Conservation (phyloP, 768 basidiomycete species). For the Clathrus columnatus region DNA sequence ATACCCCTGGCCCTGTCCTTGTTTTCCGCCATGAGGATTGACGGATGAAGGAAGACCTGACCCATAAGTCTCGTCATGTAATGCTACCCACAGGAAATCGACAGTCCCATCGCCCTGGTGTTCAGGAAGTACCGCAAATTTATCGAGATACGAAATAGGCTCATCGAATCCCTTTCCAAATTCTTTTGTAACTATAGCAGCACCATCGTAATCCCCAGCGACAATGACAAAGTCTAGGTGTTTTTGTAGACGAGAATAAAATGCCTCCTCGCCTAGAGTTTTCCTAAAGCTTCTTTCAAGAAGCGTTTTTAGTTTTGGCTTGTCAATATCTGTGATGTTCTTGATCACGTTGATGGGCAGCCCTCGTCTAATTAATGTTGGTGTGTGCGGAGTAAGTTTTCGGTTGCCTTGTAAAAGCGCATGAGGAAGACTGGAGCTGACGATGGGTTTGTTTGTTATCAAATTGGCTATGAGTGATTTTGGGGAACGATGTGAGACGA, state of each 20-base stretch:
- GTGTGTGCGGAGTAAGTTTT: conserved; percentile 81
- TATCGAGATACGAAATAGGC: conserved; percentile 84
- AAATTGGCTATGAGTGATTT: conserved; percentile 94
- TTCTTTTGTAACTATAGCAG: conserved; percentile 81
- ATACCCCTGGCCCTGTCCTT: conserved; percentile 80
- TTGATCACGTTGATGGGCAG: conserved; percentile 79
- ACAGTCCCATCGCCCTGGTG: conserved; percentile 98
- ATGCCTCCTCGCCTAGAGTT: conserved; percentile 59
- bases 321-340: conserved; percentile 60
- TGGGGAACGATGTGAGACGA: conserved; percentile 96
- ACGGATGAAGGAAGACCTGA: conserved; percentile 88
- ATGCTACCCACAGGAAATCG: conserved; percentile 97
- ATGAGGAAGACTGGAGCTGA: conserved; percentile 91
- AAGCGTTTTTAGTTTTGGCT: conserved; percentile 61
- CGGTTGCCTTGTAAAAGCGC: conserved; percentile 83
- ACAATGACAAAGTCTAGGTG: conserved; percentile 87
- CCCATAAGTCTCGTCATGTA: conserved; percentile 97
- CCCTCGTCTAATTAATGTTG: conserved; percentile 86
- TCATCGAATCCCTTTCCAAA: not conserved
- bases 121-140: conserved; percentile 91
- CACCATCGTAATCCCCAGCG: conserved; percentile 92
- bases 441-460: conserved; percentile 95
- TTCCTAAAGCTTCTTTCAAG: conserved; percentile 84
- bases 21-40: conserved; percentile 90
- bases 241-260: conserved; percentile 69